These are phyloP conservation scores for cucumber (Cucumis sativus) DNA, from an alignment of 306 rosid species.

Conservation along the genomic window DNA sequence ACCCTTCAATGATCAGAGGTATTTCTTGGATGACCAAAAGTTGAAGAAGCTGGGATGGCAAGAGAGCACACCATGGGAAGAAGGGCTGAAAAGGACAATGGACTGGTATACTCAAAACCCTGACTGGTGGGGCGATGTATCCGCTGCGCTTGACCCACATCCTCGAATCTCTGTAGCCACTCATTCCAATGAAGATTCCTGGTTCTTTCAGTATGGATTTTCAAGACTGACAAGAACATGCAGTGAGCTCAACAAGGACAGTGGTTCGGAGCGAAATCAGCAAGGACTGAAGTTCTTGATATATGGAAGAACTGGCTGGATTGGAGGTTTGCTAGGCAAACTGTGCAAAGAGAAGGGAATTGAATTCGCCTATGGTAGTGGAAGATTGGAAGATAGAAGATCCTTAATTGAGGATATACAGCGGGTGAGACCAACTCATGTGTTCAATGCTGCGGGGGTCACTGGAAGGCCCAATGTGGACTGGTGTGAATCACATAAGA, in stretches of 20 bases:
- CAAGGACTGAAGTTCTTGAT: constrained; percentile 38
- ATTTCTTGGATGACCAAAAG: constrained; percentile 67
- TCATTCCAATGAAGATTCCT: constrained; percentile 35
- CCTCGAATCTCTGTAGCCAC: constrained; percentile 37
- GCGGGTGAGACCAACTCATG: constrained; percentile 44
- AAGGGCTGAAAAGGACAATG: constrained; percentile 49
- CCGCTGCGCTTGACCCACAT: constrained; percentile 51
- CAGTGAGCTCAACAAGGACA: constrained; percentile 13
- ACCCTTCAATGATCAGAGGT: constrained; percentile 69
- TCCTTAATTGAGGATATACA: constrained; percentile 45
- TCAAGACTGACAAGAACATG: constrained; percentile 32
- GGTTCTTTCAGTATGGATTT: constrained; percentile 26
- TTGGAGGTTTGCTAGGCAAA: constrained; percentile 53
- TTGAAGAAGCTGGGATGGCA: constrained; percentile 57
- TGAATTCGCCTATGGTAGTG: constrained; percentile 45
- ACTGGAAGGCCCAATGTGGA: constrained; percentile 74
- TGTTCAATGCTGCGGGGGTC: constrained; percentile 60
- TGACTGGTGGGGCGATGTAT: constrained; percentile 73
- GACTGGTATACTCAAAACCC: constrained; percentile 51
- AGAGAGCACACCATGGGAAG: constrained; percentile 48
- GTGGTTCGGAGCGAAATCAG: background rate
- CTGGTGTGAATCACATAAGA: constrained; percentile 64
- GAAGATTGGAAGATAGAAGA: constrained; percentile 44
- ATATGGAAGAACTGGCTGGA: constrained; percentile 68
- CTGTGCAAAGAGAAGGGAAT: constrained; percentile 41